phyloP scores from a whole-genome alignment of 768 basidiomycete species.

The Suillus subluteus region DNA sequence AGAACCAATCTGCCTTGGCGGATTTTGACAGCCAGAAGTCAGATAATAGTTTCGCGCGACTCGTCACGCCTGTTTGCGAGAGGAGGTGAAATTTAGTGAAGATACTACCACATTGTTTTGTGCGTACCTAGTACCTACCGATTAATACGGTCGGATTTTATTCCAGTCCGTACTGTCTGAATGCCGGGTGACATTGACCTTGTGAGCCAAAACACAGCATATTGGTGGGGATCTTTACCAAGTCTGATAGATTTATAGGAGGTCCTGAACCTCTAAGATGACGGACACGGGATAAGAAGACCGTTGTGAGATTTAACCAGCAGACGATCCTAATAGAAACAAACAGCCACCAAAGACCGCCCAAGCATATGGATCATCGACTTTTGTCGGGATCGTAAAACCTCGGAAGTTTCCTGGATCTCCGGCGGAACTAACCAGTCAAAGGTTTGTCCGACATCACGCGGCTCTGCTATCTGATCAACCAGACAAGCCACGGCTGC shows the following conservation, averaged over 20 bases:
- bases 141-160: no score
- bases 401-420: slow-evolving; percentile 19
- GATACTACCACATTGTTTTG: not conserved
- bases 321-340: slow-evolving; percentile 35
- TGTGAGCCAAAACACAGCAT: not conserved
- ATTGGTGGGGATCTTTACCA: not conserved
- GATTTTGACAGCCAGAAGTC: slow-evolving; percentile 2
- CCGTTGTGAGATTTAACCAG: slow-evolving; percentile 35
- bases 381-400: slow-evolving; percentile 8
- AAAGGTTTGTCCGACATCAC: slow-evolving; percentile 31
- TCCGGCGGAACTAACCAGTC: slow-evolving; percentile 15
- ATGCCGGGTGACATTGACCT: not conserved
- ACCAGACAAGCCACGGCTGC: slow-evolving; percentile 27
- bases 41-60: slow-evolving; percentile 3
- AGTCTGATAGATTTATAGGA: not conserved
- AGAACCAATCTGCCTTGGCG: not conserved
- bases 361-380: slow-evolving; percentile 14
- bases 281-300: slow-evolving; percentile 22
- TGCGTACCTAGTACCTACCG: not conserved
- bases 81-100: not conserved
- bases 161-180: not conserved
- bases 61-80: slow-evolving; percentile 1
- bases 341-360: slow-evolving; percentile 30
- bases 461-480: slow-evolving; percentile 19
- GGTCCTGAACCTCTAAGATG: slow-evolving; percentile 5